These are phyloP conservation scores for Gentiana straminea DNA, from an alignment of 257 asterid genomes.

Conservation along the genomic window DNA sequence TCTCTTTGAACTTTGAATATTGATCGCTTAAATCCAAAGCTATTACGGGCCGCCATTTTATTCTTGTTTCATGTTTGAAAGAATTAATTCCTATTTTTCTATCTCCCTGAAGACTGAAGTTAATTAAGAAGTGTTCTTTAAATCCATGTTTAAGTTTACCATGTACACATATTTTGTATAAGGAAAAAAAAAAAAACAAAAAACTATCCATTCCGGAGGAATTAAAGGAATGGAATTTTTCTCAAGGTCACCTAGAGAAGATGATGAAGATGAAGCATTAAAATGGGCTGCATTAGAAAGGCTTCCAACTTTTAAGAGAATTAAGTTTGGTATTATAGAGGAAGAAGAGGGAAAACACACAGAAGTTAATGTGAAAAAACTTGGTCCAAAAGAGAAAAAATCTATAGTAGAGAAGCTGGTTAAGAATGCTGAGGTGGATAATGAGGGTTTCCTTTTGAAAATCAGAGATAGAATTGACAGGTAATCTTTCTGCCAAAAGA, in stretches of 20 bases:
- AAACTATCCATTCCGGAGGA: slow-evolving; percentile 28
- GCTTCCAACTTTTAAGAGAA: slow-evolving; percentile 41
- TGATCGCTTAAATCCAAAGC: too few relatives aligned
- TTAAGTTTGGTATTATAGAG: slow-evolving; percentile 6
- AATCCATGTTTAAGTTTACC: too few relatives aligned
- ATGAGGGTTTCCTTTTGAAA: slow-evolving; percentile 50
- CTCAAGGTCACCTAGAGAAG: slow-evolving; percentile 46
- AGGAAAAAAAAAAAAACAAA: too few relatives aligned
- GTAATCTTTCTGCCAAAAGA: slow-evolving; percentile 14
- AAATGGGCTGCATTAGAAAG: slow-evolving; percentile 41
- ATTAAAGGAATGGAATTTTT: slow-evolving; percentile 46
- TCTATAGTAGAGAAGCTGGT: slow-evolving; percentile 44
- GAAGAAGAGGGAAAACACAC: slow-evolving; percentile 9
- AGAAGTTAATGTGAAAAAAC: slow-evolving; percentile 8
- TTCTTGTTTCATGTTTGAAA: too few relatives aligned
- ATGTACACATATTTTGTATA: too few relatives aligned
- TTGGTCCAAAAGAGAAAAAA: slow-evolving; percentile 21
- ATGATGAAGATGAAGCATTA: slow-evolving; percentile 34
- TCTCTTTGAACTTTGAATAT: too few relatives aligned
- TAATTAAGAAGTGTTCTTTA: too few relatives aligned
- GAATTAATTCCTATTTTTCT: too few relatives aligned
- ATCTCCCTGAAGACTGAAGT: too few relatives aligned
- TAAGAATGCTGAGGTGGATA: slow-evolving; percentile 49
- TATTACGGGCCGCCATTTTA: too few relatives aligned
- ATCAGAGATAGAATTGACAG: slow-evolving; percentile 48